These are phyloP conservation scores for Crepidotus variabilis DNA, from an alignment of 768 basidiomycete genomes.

Conservation along the genomic window DNA sequence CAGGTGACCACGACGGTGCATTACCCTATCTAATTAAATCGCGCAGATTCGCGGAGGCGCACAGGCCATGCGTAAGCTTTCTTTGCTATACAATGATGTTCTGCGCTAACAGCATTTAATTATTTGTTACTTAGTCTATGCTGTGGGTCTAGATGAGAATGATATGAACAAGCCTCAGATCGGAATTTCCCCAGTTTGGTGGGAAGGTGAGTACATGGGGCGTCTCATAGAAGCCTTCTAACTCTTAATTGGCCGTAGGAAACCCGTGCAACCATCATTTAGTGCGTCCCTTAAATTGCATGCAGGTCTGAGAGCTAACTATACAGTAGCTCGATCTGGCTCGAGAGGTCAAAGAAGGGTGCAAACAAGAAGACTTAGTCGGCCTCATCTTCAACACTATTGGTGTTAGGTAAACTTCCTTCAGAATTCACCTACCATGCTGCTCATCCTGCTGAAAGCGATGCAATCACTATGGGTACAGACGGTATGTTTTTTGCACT, in stretches of 20 bases:
- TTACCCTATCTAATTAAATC: neutral
- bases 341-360: conserved; percentile 77
- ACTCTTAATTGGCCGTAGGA: conserved; percentile 34
- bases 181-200: conserved; percentile 88
- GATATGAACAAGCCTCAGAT: conserved; percentile 87
- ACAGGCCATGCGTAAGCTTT: conserved; percentile 76
- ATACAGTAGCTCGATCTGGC: conserved; percentile 66
- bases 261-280: conserved; percentile 87
- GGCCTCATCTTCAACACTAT: conserved; percentile 85
- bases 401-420: conserved; percentile 60
- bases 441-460: conserved; percentile 30
- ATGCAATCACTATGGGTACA: conserved; percentile 89
- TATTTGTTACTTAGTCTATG: conserved; percentile 54
- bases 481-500: conserved; percentile 48
- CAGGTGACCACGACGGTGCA: neutral
- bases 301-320: neutral
- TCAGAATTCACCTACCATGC: neutral
- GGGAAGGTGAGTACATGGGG: conserved; percentile 62
- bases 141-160: conserved; percentile 68
- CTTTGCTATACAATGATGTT: neutral
- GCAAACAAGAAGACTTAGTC: conserved; percentile 74
- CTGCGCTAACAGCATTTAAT: too few species aligned
- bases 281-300: conserved; percentile 32
- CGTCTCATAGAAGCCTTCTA: neutral
- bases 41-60: conserved; percentile 59